These are phyloP conservation scores for Vinca major DNA, from an alignment of 305 asterid species.

Conservation along the genomic window DNA sequence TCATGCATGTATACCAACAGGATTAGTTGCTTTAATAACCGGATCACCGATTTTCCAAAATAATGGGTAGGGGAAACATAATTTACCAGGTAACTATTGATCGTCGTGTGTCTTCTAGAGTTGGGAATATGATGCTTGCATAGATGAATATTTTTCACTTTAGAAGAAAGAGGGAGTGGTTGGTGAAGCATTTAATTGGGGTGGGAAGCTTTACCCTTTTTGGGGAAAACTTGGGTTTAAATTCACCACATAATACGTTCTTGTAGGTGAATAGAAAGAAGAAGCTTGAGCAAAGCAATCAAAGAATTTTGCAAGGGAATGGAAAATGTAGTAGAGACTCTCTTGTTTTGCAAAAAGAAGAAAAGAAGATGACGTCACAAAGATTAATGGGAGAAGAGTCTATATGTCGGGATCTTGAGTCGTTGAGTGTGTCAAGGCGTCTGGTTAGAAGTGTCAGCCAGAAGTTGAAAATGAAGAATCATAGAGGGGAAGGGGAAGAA, in stretches of 20 bases:
- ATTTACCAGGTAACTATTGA: too few species aligned
- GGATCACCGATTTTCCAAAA: too few species aligned
- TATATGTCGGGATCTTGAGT: constrained; percentile 37
- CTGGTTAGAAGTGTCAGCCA: constrained; percentile 71
- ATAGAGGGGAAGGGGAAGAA: constrained; percentile 36
- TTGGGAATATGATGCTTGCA: neutral
- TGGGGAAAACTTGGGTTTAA: neutral
- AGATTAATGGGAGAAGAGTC: constrained; percentile 35
- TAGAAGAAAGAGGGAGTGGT: neutral
- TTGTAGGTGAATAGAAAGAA: constrained; percentile 3
- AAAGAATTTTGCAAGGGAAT: constrained; percentile 1
- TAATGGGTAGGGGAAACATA: too few species aligned
- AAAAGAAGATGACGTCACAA: constrained; percentile 33
- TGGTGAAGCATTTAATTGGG: too few species aligned
- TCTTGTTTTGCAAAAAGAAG: constrained; percentile 14
- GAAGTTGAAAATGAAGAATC: constrained; percentile 53
- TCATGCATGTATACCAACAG: too few species aligned
- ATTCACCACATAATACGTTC: constrained; percentile 3
- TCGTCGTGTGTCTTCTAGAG: too few species aligned
- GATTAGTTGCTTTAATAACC: too few species aligned
- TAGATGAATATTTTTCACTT: neutral
- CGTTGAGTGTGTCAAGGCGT: constrained; percentile 56
- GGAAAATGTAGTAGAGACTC: neutral
- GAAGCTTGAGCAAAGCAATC: neutral
- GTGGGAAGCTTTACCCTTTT: constrained; percentile 2